Base-by-base conservation (phyloP, 2,329 filamentous ascomycete genomes). In the Falciphora oryzae region DNA sequence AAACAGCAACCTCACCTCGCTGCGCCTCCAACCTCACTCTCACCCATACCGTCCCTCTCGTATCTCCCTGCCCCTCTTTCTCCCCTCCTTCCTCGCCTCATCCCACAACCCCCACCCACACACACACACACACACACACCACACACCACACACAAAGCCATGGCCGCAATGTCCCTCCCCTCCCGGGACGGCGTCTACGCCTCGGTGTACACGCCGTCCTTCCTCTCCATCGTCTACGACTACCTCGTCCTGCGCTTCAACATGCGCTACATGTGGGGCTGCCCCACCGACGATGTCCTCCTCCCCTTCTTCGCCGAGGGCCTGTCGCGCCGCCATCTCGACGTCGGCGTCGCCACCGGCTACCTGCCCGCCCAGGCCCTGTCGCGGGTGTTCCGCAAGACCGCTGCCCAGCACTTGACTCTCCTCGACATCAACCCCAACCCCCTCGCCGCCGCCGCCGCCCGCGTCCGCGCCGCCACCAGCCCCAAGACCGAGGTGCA, bases 341-440 rank as follows among this genome's bases (percentile, higher is more conserved):
- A 79, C 67, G 70, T 76, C 29, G 77, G 77, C 61, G 76, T 78
- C n/a, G 77, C 74, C 1, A 75, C 75, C 3, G 77, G 76, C 14
- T 79, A 73, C 66, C 78, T 76, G 61, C 76, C 75, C 1, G 70
- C 73, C 31, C 66, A 65, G 14, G 70, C 73, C 6, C 68, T 76
- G 29, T 59, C 65, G 18, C 35, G 70, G 3, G 66, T 65, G 1
- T 66, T 67, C 58, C 65, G 68, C 57, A 61, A 57, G 29, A 29
- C 63, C 60, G 62, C 66, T 62, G 38, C 31, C 14, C 71, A 74
- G 56, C 66, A 71, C 6, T 67, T 80, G 4, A 73, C 75, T 1
- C 71, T 80, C 14, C 68, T 76, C 57, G 78, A 79, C 68, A 66
- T 77, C 27, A 78, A 74, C 61, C 65, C 66, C 1, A 70, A 73